phyloP scores from a whole-genome alignment of 2,329 filamentous ascomycete genomes.

The Penicillium sp. region DNA sequence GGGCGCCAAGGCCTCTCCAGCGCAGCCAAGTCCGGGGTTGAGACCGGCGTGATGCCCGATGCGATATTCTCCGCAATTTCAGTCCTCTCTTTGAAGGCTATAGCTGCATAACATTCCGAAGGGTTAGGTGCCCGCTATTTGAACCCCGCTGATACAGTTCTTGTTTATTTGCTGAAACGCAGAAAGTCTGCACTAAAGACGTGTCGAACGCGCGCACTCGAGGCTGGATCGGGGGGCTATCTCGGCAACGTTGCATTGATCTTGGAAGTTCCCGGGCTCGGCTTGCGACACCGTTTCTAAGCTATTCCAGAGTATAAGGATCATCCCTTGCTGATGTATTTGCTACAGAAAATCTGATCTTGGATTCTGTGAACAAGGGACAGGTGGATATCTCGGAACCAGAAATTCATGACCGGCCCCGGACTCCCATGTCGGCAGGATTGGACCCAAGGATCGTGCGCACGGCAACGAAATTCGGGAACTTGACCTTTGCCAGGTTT shows the following conservation, averaged over 20 bases:
- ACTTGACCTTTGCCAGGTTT: slow-evolving; percentile 12
- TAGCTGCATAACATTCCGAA: not conserved
- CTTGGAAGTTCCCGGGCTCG: slow-evolving; percentile 6
- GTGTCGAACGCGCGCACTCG: not conserved
- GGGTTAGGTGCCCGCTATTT: not conserved
- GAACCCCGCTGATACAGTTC: not conserved
- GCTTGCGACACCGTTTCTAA: not conserved
- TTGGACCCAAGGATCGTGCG: not conserved
- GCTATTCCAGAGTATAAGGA: not conserved
- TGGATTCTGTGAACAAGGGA: not conserved
- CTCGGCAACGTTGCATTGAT: slow-evolving; percentile 4
- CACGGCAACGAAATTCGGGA: slow-evolving; percentile 5
- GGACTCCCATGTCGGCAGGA: not conserved
- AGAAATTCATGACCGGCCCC: not conserved
- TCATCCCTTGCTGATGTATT: too few species aligned
- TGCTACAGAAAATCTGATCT: too few species aligned
- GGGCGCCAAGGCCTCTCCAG: not conserved
- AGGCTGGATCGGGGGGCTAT: slow-evolving; percentile 2
- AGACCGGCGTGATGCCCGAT: slow-evolving; percentile 2
- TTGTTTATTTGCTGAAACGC: not conserved
- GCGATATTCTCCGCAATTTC: not conserved
- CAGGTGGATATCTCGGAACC: not conserved
- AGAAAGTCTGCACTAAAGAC: not conserved
- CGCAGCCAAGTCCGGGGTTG: not conserved
- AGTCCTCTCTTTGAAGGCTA: not conserved